A percentile compares a stretch with the other conserved stretches of the same genome.
Evolutionary conservation across 2,329 filamentous ascomycete genomes (phyloP).

Genomic region (Cercospora canescens): DNA sequence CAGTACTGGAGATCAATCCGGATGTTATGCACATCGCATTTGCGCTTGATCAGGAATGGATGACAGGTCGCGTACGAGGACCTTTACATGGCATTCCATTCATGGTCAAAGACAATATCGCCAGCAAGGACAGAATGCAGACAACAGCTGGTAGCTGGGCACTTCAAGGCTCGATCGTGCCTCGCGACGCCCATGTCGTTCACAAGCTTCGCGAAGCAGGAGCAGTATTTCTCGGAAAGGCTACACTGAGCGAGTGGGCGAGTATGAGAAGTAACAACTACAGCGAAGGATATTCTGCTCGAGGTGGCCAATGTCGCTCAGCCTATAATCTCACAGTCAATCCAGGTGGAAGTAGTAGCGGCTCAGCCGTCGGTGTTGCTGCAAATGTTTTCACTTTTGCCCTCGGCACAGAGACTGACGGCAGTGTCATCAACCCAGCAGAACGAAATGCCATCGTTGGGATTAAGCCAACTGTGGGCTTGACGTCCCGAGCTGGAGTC

Average conservation of each 20-base stretch:
- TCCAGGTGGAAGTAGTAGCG: conserved; percentile 69
- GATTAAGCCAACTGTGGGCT: conserved; percentile 73
- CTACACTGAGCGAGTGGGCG: conserved; percentile 72
- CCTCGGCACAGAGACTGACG: conserved; percentile 74
- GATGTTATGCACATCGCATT: conserved; percentile 64
- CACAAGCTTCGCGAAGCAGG: conserved; percentile 62
- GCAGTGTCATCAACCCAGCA: conserved; percentile 67
- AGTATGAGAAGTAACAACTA: conserved; percentile 68
- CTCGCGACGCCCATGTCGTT: conserved; percentile 68
- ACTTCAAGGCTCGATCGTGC: conserved; percentile 64
- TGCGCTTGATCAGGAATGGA: conserved; percentile 61
- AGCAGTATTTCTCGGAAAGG: conserved; percentile 70
- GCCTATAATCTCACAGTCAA: conserved; percentile 69
- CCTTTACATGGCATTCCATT: conserved; percentile 75
- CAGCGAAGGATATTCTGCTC: conserved; percentile 65
- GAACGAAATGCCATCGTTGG: conserved; percentile 69
- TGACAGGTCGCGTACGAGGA: conserved; percentile 57
- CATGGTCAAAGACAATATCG: conserved; percentile 73
- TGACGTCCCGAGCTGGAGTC: conserved; percentile 61
- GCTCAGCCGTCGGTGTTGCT: conserved; percentile 64
- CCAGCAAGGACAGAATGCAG: conserved; percentile 67
- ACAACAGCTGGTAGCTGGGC: conserved; percentile 72
- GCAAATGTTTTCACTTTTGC: conserved; percentile 64
- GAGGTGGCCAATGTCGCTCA: conserved; percentile 64
- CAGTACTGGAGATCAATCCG: conserved; percentile 63